A percentile compares a stretch with the other conserved stretches of the same genome.
These are phyloP conservation scores for Brassica napus DNA, from an alignment of 345 rosid species.

Conservation along the genomic window DNA sequence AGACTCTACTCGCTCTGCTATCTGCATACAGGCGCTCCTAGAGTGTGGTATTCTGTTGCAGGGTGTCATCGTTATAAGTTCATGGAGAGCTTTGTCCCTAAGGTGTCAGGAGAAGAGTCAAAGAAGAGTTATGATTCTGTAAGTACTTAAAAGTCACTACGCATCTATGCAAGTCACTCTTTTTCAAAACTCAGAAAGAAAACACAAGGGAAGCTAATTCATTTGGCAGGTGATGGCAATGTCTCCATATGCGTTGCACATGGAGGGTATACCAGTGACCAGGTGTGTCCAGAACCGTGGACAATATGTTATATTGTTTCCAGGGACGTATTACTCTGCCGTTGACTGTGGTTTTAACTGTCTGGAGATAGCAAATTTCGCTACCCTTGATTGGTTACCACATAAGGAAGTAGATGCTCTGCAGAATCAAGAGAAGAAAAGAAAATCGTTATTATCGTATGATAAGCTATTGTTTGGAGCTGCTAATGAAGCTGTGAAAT, in stretches of 20 bases:
- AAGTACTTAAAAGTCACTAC: slow-evolving; percentile 33
- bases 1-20: slow-evolving; percentile 59
- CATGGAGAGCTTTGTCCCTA: slow-evolving; percentile 42
- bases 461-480: slow-evolving; percentile 68
- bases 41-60: slow-evolving; percentile 66
- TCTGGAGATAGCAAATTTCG: slow-evolving; percentile 61
- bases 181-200: background rate
- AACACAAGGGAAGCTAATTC: background rate
- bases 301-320: slow-evolving; percentile 65
- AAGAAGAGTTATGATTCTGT: slow-evolving; percentile 43
- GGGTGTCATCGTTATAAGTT: slow-evolving; percentile 36
- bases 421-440: slow-evolving; percentile 49
- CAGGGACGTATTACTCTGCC: slow-evolving; percentile 62
- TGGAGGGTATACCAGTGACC: slow-evolving; percentile 61
- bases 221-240: slow-evolving; percentile 48
- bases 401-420: slow-evolving; percentile 59
- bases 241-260: slow-evolving; percentile 47
- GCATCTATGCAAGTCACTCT: slow-evolving; percentile 6
- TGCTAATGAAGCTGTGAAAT: slow-evolving; percentile 60
- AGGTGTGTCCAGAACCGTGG: slow-evolving; percentile 68
- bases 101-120: slow-evolving; percentile 37
- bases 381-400: slow-evolving; percentile 77
- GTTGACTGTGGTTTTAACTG: slow-evolving; percentile 76
- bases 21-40: slow-evolving; percentile 69
- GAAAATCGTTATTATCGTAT: slow-evolving; percentile 55